Base-by-base conservation (phyloP, 768 basidiomycete genomes). In the Mycena latifolia region DNA sequence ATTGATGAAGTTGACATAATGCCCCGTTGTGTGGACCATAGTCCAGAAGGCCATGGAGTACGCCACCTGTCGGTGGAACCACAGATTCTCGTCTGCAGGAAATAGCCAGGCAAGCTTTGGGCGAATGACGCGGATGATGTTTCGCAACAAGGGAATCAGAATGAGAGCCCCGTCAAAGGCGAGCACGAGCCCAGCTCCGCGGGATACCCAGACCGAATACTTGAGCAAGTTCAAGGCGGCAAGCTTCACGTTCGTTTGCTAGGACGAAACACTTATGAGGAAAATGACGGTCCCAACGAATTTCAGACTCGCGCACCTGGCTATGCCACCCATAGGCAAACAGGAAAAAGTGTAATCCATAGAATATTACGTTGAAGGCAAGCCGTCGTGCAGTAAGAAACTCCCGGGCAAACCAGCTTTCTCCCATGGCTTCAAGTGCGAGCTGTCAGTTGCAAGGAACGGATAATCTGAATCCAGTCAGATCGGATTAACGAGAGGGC, bases 51-150 rank as follows among this genome's bases (percentile, higher is more conserved):
- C 91, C 88, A 96, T 90, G 6, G 92, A 93, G 76, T 98, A 98
- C 14, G 96, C 96, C 37, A 97, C 93, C 74, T 96, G 95, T 65
- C 94, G 85, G 78, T 98, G 95, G 84, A 93, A 95, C 95, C 95
- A 96, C 71, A 97, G 90, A 69, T 94, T 94, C 81, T 97, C 95
- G 77, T 98, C 96, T 60, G 92, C 91, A 18, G 95, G 95, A 82
- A 97, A 89, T 61, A 93, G 80, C 88, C 92, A 92, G 18, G 88
- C 77, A 51, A 97, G 75, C 69, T 82, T 87, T 17, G 95, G 96
- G 37, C 96, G 91, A 67, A 96, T 78, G 67, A 94, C 78, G 59
- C 93, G 92, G 74, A 97, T 88, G 74, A 94, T 80, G 77, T 96
- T 96, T 73, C 95, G 92, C 60, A 96, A 76, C 88, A 97, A 90